Evolutionary conservation across 768 basidiomycete genomes (phyloP), one percentile per base, ranked within the genome.

Genomic region (Pluteus cervinus): DNA sequence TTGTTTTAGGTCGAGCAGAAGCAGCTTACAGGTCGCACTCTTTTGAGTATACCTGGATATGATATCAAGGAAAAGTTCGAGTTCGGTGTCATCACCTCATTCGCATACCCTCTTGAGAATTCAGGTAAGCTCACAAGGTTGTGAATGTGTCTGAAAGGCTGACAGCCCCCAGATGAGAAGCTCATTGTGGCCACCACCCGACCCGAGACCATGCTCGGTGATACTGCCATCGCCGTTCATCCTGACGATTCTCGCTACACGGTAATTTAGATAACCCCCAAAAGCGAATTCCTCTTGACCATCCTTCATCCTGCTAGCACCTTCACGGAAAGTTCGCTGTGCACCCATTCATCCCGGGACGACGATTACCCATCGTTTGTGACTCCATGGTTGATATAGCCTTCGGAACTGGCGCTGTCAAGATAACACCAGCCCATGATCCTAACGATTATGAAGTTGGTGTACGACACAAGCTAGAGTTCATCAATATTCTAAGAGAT

Each of bases 361-460:
- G 96, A 31, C 76, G 79, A 11, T 67, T 99, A 31, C 94, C 90
- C 10, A 94, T 99, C 56, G 66, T 98, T 40, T 70, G 79, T 20
- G 94, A 98, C 53, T 65, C 73, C 15, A 84, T 91, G 57, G 69
- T 87, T 35, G 94, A 98, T 55, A 96, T 90, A 81, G 71, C 75
- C 7, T 98, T 98, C 49, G 96, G 96, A 24, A 99, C 96, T 21
- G 96, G 96, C 56, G 96, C 94, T 1, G 94, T 98, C 36, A 98
- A 99, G 68, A 97, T 98, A 52, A 98, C 96, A 0, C 96, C 96
- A 11, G 96, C 94, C 0, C 96, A 98, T 54, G 96, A 98, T 57
- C 86, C 81, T 11, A 93, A 93, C 54, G 94, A 98, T 71, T 98
- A 94, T 60, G 90, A 91, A 47, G 91, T 92, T 47, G 96, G 91